Evolutionary conservation across 2,329 filamentous ascomycete species (phyloP).

Genomic region (Coccinonectria pachysandricola): DNA sequence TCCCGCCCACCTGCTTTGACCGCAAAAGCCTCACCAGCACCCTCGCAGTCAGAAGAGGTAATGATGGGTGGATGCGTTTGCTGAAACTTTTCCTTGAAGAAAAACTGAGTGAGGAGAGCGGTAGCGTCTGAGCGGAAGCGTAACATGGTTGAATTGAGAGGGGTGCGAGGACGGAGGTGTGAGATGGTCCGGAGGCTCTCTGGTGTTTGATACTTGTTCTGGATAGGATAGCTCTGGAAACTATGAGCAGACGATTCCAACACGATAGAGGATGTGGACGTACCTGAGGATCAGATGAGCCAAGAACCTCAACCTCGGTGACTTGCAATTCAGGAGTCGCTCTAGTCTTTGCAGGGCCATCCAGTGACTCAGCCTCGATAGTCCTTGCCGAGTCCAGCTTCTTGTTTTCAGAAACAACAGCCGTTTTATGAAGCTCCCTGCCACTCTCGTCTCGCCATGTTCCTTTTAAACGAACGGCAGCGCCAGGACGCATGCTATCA

Average conservation of each 20-base stretch:
- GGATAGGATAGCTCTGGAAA: slow-evolving; percentile 75
- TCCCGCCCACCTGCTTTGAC: slow-evolving; percentile 38
- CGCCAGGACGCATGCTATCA: slow-evolving; percentile 73
- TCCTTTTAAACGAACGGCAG: slow-evolving; percentile 68
- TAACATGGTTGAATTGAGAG: slow-evolving; percentile 69
- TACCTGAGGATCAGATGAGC: slow-evolving; percentile 70
- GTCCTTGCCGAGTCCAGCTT: too few relatives aligned
- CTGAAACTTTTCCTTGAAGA: slow-evolving; percentile 58
- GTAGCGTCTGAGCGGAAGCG: slow-evolving; percentile 76
- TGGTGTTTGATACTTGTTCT: slow-evolving; percentile 89
- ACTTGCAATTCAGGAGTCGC: slow-evolving; percentile 59
- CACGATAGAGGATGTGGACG: slow-evolving; percentile 18
- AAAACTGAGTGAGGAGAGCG: slow-evolving; percentile 63
- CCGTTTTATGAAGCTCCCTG: slow-evolving; percentile 2
- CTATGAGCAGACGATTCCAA: slow-evolving; percentile 3
- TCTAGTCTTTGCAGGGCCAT: too few relatives aligned
- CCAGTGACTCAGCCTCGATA: too few relatives aligned
- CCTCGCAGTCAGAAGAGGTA: slow-evolving; percentile 95
- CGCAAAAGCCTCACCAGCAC: slow-evolving; percentile 86
- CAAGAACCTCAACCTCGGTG: slow-evolving; percentile 57
- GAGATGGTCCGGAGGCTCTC: slow-evolving; percentile 84
- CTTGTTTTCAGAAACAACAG: slow-evolving; percentile 3
- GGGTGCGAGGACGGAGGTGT: slow-evolving; percentile 74
- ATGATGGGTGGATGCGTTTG: slow-evolving; percentile 90
- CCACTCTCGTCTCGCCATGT: slow-evolving; percentile 46